These are phyloP conservation scores for Spathaspora passalidarum DNA, from an alignment of 805 yeast species.

Conservation along the genomic window DNA sequence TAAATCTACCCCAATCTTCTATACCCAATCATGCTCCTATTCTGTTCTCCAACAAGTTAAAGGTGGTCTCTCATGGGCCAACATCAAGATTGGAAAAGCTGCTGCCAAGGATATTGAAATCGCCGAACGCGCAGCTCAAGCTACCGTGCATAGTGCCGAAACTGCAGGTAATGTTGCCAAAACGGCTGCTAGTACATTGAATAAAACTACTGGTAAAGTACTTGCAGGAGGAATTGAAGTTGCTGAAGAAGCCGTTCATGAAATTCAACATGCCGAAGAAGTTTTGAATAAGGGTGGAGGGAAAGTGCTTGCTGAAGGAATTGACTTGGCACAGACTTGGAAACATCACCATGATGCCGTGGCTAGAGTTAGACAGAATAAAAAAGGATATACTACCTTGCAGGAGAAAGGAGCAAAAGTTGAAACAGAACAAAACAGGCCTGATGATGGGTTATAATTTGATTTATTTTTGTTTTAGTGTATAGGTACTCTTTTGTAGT, in stretches of 20 bases:
- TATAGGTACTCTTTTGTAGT: not conserved
- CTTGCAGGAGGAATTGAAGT: slow-evolving; percentile 28
- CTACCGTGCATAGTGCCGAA: not conserved
- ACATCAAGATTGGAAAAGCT: slow-evolving; percentile 6
- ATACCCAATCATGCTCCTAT: slow-evolving; percentile 3
- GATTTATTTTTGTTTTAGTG: not conserved
- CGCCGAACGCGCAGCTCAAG: slow-evolving; percentile 3
- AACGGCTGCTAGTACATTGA: slow-evolving; percentile 15
- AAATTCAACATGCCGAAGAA: not conserved
- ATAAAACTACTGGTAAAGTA: slow-evolving; percentile 29
- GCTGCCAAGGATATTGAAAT: slow-evolving; percentile 10
- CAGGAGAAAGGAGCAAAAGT: slow-evolving; percentile 43
- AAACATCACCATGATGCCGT: slow-evolving; percentile 19
- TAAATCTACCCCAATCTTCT: not conserved
- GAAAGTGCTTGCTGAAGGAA: slow-evolving; percentile 19
- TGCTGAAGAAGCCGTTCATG: slow-evolving; percentile 7
- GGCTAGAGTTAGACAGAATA: slow-evolving; percentile 17
- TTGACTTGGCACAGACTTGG: slow-evolving; percentile 10
- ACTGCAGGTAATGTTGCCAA: not conserved
- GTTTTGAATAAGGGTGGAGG: slow-evolving; percentile 17
- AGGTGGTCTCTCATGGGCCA: slow-evolving; percentile 1
- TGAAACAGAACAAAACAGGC: slow-evolving; percentile 44
- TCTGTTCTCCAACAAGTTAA: slow-evolving; percentile 3
- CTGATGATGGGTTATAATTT: slow-evolving; percentile 41
- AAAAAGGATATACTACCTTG: slow-evolving; percentile 35